Evolutionary conservation across 495 filamentous ascomycete genomes (phyloP).

Genomic region (Penicillium turbatum): DNA sequence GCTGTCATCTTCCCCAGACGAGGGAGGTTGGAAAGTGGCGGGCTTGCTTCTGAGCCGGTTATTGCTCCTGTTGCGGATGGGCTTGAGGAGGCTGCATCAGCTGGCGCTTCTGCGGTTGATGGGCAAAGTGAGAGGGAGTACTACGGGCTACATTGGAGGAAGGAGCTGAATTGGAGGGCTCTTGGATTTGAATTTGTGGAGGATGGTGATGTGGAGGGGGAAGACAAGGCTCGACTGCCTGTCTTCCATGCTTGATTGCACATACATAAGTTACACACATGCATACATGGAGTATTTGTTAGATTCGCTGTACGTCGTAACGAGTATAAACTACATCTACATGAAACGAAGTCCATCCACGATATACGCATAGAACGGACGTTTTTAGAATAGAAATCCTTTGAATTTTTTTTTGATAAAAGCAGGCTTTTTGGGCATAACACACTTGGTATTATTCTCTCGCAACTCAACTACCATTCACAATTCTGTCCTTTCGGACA

Average conservation of each 20-base stretch:
- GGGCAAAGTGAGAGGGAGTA: slow-evolving; percentile 49
- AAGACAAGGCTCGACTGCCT: background rate
- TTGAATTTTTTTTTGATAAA: slow-evolving; percentile 25
- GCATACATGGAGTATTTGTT: background rate
- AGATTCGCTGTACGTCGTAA: background rate
- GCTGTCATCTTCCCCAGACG: slow-evolving; percentile 69
- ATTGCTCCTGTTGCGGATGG: slow-evolving; percentile 16
- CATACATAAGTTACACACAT: background rate
- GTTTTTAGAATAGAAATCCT: slow-evolving; percentile 18
- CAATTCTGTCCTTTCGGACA: background rate
- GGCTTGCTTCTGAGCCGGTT: slow-evolving; percentile 38
- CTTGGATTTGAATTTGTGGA: slow-evolving; percentile 75
- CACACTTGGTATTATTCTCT: slow-evolving; percentile 4
- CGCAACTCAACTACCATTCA: background rate
- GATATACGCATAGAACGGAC: background rate
- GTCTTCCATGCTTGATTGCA: slow-evolving; percentile 18
- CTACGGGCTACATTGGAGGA: slow-evolving; percentile 88
- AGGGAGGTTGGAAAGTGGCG: slow-evolving; percentile 38
- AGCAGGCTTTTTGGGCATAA: slow-evolving; percentile 26
- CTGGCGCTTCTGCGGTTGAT: slow-evolving; percentile 48
- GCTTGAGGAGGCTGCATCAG: slow-evolving; percentile 3
- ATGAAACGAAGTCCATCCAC: background rate
- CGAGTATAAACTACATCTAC: background rate
- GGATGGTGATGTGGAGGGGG: slow-evolving; percentile 7
- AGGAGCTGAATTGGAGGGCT: slow-evolving; percentile 90